Base-by-base conservation (phyloP, 345 rosid species). In the Pistacia integerrima region DNA sequence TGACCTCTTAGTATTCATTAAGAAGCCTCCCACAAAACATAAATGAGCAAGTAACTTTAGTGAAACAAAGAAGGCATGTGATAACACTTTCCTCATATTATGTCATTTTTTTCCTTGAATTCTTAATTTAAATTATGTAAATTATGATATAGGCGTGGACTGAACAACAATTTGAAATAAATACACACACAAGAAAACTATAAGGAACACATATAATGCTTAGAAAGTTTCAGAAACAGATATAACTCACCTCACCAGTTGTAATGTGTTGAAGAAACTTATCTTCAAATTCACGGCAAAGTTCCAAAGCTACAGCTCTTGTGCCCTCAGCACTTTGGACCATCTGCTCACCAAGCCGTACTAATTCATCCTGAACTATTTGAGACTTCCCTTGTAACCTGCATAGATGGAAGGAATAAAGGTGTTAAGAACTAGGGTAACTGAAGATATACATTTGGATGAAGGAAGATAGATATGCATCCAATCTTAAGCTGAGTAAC, bases 381-480 rank as follows among this genome's bases (percentile, higher is more conserved):
- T 91, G 99, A 70, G 97, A 90, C 90, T 90, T 95, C n/a, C 99
- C 98, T 82, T 91, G 99, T 77, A 95, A 85, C 79, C 99, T 95
- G 90, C 70, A 84, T 22, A 72, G 51, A 25, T 67, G 20, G 5
- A 61, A 14, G 48, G 18, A 44, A 68, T 30, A 41, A 58, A 54
- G 62, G 51, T 5, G n/a, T 8, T 65, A 63, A 17, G 17, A 54
- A 20, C 52, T 52, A 22, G 35, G 14, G 59, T 20, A 64, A 64
- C 38, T 49, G 28, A 57, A 36, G 11, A 52, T n/a, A 65, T 30
- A 63, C 16, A 22, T 38, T 51, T 62, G 9, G 46, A 16, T 6
- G 58, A 48, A 12, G 35, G 49, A 59, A 36, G 36, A 59, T 3
- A 16, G 13, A 72, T 57, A 20, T 20, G 14, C 54, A 72, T 72